Evolutionary conservation across 495 filamentous ascomycete species (phyloP).

Genomic region (Corynascus novoguineensis): DNA sequence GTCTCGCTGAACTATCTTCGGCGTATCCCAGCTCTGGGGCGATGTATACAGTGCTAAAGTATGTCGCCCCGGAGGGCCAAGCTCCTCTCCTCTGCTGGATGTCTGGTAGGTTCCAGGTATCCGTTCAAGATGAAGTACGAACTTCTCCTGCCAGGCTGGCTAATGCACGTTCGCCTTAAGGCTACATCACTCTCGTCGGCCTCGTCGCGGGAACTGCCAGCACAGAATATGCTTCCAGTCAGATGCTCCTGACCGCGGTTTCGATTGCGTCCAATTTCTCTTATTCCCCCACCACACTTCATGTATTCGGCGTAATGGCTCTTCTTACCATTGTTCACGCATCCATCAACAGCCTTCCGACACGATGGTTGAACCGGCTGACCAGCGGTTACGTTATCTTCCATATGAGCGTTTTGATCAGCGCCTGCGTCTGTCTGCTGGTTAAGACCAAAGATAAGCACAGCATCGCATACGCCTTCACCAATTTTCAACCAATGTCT

Average conservation of each 20-base stretch:
- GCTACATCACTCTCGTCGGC: slow-evolving; percentile 65
- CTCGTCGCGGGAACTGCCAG: slow-evolving; percentile 60
- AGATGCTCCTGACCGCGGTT: slow-evolving; percentile 62
- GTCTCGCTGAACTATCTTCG: slow-evolving; percentile 54
- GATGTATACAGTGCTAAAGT: slow-evolving; percentile 47
- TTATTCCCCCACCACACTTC: slow-evolving; percentile 47
- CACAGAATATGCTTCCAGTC: slow-evolving; percentile 61
- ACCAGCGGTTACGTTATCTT: slow-evolving; percentile 61
- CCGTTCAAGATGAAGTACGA: background rate
- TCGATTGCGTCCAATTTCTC: slow-evolving; percentile 55
- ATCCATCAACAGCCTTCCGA: slow-evolving; percentile 55
- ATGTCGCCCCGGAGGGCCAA: slow-evolving; percentile 37
- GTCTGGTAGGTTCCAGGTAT: slow-evolving; percentile 24
- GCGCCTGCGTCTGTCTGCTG: slow-evolving; percentile 55
- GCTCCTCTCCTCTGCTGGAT: slow-evolving; percentile 48
- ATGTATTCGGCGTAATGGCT: slow-evolving; percentile 58
- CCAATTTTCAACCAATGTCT: slow-evolving; percentile 51
- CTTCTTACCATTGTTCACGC: slow-evolving; percentile 51
- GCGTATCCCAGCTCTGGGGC: slow-evolving; percentile 55
- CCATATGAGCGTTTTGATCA: slow-evolving; percentile 54
- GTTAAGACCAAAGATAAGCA: slow-evolving; percentile 56
- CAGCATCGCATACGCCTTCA: slow-evolving; percentile 57
- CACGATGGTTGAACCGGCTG: slow-evolving; percentile 59
- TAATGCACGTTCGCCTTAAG: slow-evolving; percentile 21
- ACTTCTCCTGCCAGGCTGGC: background rate